Conservation (phyloP, 768 basidiomycete genomes). For the Gelatoporia subvermispora region DNA sequence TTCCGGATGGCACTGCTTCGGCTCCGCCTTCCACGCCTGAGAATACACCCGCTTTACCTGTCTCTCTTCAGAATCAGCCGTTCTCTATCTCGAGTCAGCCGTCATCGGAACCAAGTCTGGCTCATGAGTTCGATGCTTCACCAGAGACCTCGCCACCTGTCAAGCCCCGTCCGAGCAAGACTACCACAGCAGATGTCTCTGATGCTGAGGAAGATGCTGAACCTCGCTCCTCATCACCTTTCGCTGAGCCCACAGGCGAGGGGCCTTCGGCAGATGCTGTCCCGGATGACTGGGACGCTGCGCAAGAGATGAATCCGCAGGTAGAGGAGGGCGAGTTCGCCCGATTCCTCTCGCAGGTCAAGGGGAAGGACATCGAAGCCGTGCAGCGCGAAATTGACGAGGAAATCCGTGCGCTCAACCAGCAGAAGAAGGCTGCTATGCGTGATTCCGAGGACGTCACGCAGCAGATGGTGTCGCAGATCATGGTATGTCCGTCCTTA, state of each 20-base stretch:
- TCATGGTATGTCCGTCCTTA: slow-evolving; percentile 40
- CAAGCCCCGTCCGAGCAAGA: not conserved
- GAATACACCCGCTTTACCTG: too few relatives aligned
- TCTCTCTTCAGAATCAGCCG: too few relatives aligned
- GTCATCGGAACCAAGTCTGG: too few relatives aligned
- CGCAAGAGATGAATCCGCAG: slow-evolving; percentile 77
- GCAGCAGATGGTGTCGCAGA: slow-evolving; percentile 89
- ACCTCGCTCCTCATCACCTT: slow-evolving; percentile 35
- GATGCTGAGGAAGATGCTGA: slow-evolving; percentile 28
- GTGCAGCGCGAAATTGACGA: slow-evolving; percentile 88
- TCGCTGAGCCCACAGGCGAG: slow-evolving; percentile 2
- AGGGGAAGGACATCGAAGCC: slow-evolving; percentile 75
- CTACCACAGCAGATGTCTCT: slow-evolving; percentile 1
- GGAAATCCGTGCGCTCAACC: slow-evolving; percentile 77
- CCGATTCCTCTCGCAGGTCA: slow-evolving; percentile 87
- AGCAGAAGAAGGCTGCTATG: slow-evolving; percentile 84
- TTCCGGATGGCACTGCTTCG: not conserved
- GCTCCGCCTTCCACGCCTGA: not conserved
- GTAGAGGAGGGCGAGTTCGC: slow-evolving; percentile 88
- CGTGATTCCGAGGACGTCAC: slow-evolving; percentile 94
- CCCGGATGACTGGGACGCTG: slow-evolving; percentile 64
- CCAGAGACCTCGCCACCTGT: not conserved
- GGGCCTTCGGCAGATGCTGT: slow-evolving; percentile 17
- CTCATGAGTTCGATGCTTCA: too few relatives aligned
- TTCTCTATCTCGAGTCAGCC: too few relatives aligned